These are phyloP conservation scores for Apiosordaria backusii DNA, from an alignment of 495 filamentous ascomycete species.

Conservation along the genomic window DNA sequence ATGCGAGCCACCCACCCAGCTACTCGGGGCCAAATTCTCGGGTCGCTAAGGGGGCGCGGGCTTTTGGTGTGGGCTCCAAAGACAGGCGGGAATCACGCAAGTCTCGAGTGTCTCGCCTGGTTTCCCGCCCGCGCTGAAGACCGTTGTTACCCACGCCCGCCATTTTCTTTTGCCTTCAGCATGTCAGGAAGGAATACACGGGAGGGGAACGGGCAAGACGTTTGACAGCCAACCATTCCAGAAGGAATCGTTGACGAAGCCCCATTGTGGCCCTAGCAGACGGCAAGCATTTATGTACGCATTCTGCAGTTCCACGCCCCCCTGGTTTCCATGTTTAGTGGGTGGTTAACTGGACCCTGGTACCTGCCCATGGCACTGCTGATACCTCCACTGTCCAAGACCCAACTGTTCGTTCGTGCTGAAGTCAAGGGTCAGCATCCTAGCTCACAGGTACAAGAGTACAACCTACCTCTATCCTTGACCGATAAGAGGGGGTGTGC, in stretches of 20 bases:
- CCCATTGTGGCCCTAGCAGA: slow-evolving; percentile 27
- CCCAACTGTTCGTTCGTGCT: slow-evolving; percentile 18
- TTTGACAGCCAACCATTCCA: slow-evolving; percentile 26
- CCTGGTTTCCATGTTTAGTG: slow-evolving; percentile 13
- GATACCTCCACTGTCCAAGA: neutral
- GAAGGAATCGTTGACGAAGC: slow-evolving; percentile 23
- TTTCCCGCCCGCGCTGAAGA: slow-evolving; percentile 7
- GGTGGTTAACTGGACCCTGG: slow-evolving; percentile 25
- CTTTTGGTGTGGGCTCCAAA: slow-evolving; percentile 12
- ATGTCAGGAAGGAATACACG: slow-evolving; percentile 9
- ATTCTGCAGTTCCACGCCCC: neutral
- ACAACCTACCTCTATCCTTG: slow-evolving; percentile 7
- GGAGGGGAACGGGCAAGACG: slow-evolving; percentile 10
- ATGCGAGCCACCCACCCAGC: slow-evolving; percentile 26
- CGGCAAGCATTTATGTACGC: slow-evolving; percentile 11
- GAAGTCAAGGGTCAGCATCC: neutral
- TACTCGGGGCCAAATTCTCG: slow-evolving; percentile 24
- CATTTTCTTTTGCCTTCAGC: slow-evolving; percentile 8
- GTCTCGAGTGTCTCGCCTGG: slow-evolving; percentile 4
- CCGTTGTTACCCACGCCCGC: slow-evolving; percentile 16
- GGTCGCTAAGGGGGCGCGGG: slow-evolving; percentile 20
- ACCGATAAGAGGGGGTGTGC: slow-evolving; percentile 20
- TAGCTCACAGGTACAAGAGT: neutral
- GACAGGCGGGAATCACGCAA: slow-evolving; percentile 18
- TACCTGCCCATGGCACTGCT: neutral